These are phyloP conservation scores for Candida parachauliodes DNA, from an alignment of 805 yeast species.

Conservation along the genomic window DNA sequence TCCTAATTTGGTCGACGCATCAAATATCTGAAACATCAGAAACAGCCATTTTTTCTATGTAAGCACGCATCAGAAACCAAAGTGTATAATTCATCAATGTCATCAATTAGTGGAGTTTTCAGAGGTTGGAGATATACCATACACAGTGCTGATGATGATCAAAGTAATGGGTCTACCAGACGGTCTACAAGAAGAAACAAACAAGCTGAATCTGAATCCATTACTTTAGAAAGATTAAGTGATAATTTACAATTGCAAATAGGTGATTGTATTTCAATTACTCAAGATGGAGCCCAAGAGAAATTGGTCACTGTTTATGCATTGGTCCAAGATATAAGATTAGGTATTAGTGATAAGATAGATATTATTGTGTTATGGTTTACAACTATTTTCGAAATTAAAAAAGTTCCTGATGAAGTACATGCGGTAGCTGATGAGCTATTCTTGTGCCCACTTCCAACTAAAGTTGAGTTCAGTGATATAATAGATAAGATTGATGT, in stretches of 20 bases:
- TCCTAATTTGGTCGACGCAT: too few relatives aligned
- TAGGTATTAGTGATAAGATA: slow-evolving; percentile 48
- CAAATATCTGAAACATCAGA: too few relatives aligned
- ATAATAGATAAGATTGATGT: slow-evolving; percentile 46
- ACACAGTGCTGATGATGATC: slow-evolving; percentile 11
- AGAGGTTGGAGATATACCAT: slow-evolving; percentile 35
- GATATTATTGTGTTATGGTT: slow-evolving; percentile 50
- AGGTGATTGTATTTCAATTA: slow-evolving; percentile 52
- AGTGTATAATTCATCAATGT: too few relatives aligned
- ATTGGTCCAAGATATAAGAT: slow-evolving; percentile 47
- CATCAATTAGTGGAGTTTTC: neutral
- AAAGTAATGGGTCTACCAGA: slow-evolving; percentile 6
- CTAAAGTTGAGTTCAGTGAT: slow-evolving; percentile 40
- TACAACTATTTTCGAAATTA: slow-evolving; percentile 39
- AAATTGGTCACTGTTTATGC: slow-evolving; percentile 34
- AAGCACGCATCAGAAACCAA: neutral
- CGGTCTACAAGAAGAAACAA: slow-evolving; percentile 19
- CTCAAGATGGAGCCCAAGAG: slow-evolving; percentile 23
- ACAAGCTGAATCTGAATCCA: slow-evolving; percentile 9
- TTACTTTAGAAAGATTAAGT: slow-evolving; percentile 34
- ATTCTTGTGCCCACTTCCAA: slow-evolving; percentile 50
- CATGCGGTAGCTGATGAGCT: slow-evolving; percentile 38
- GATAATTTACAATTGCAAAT: slow-evolving; percentile 48
- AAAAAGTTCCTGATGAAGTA: slow-evolving; percentile 8
- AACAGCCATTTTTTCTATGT: too few relatives aligned